Evolutionary conservation across 2,329 filamentous ascomycete genomes (phyloP).

Genomic region (Trichoderma cornu-damae): DNA sequence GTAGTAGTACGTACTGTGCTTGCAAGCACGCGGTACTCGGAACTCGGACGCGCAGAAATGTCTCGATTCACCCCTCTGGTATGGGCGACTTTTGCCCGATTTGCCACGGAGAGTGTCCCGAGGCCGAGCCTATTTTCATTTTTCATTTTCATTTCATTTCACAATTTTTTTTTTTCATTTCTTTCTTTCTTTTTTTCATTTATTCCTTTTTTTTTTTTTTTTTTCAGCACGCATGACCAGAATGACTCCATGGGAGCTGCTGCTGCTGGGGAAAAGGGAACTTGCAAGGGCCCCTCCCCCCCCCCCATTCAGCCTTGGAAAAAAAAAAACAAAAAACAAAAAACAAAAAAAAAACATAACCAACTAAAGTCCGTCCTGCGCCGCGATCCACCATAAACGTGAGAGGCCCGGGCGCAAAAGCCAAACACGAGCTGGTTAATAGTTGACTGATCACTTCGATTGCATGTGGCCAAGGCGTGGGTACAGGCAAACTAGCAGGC

Average conservation of each 20-base stretch:
- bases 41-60: neutral
- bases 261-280: neutral
- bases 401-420: slow-evolving; percentile 12
- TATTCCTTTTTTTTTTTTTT: neutral
- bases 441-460: slow-evolving; percentile 19
- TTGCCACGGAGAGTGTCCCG: neutral
- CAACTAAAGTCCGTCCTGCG: neutral
- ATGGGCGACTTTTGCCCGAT: slow-evolving; percentile 5
- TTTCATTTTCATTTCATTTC: neutral
- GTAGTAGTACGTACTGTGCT: no score
- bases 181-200: neutral
- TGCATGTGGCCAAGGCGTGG: slow-evolving; percentile 17
- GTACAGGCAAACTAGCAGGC: no score
- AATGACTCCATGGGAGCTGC: slow-evolving; percentile 12
- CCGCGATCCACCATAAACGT: slow-evolving; percentile 14
- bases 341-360: no score
- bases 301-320: slow-evolving; percentile 15
- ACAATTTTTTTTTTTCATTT: neutral
- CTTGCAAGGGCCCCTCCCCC: no score
- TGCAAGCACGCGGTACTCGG: neutral
- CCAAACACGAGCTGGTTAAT: slow-evolving; percentile 16
- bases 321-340: no score
- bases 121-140: neutral
- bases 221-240: slow-evolving; percentile 13
- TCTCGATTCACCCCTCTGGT: slow-evolving; percentile 6